These are phyloP conservation scores for Microcyclospora tardicrescens DNA, from an alignment of 2,329 filamentous ascomycete genomes.

Conservation along the genomic window DNA sequence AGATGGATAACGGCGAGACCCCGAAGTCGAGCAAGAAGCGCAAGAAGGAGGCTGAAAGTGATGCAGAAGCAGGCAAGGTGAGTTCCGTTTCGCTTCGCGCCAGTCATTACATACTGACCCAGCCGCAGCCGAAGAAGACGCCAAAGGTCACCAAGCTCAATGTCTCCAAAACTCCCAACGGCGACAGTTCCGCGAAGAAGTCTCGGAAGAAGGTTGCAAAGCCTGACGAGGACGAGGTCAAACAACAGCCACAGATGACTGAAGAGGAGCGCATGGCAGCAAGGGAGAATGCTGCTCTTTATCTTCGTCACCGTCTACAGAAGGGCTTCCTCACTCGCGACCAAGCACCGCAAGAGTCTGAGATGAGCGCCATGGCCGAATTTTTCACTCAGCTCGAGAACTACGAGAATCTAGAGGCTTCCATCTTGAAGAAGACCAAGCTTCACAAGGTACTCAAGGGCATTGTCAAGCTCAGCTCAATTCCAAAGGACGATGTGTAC, in stretches of 20 bases:
- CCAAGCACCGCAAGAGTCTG: conserved; percentile 70
- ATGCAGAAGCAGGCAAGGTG: conserved; percentile 57
- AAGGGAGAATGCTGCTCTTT: conserved; percentile 62
- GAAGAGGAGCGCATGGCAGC: conserved; percentile 43
- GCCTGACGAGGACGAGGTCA: conserved; percentile 43
- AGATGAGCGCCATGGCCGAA: conserved; percentile 67
- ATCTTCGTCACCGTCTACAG: conserved; percentile 86
- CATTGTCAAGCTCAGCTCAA: conserved; percentile 73
- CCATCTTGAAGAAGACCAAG: conserved; percentile 82
- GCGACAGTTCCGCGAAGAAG: conserved; percentile 24
- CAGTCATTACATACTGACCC: conserved; percentile 15
- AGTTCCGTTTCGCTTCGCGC: conserved; percentile 3
- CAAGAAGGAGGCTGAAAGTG: conserved; percentile 55
- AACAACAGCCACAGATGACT: conserved; percentile 41
- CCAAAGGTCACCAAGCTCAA: conserved; percentile 37
- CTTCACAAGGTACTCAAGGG: conserved; percentile 98
- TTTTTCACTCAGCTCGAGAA: conserved; percentile 71
- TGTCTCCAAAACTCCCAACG: conserved; percentile 28
- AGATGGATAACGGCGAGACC: conserved; percentile 52
- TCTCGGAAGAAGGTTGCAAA: conserved; percentile 45
- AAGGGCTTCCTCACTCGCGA: conserved; percentile 83
- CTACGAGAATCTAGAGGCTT: conserved; percentile 68
- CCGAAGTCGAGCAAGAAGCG: conserved; percentile 60
- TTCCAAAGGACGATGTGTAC: conserved; percentile 80
- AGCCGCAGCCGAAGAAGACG: conserved; percentile 34